Base-by-base conservation (phyloP, 768 basidiomycete genomes). In the Mrakia blollopis region DNA sequence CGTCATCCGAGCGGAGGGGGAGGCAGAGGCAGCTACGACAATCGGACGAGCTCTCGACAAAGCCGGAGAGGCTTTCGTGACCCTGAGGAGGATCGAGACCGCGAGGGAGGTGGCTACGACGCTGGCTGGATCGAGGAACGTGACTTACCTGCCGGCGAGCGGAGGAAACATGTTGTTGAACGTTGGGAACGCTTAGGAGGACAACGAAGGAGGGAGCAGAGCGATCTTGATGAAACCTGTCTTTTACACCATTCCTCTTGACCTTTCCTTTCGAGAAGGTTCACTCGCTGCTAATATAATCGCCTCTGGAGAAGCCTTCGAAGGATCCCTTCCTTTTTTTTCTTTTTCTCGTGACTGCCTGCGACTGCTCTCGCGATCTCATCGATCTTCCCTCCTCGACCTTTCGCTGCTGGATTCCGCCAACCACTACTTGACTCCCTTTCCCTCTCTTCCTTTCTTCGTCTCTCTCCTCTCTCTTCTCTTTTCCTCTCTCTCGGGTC, bases 1-100 rank as follows among this genome's bases (percentile, higher is more conserved):
- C 0, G 95, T 99, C 77, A 98, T 99, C 75, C 89, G 97, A 65
- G 97, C 97, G 0, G 96, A 99, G 84, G 97, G 97, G 73, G 96
- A 99, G 86, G 97, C 96, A 2, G 95, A 98, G 85, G 97, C 97
- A 7, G 97, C 97, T 2, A 85, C 89, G 78, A 96, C 94, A 73
- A 96, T 99, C 81, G 95, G 93, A 25, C 87, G 86, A 77, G 92
- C 97, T 32, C 85, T 99, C 82, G 91, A 92, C 81, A 92, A 90
- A 86, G 96, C 97, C 2, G 96, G 96, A 13, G 95, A 97, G 81
- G 95, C 93, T 44, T 96, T 99, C 85, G 89, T 99, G 72, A 90
- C 92, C 77, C 89, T 99, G 83, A 88, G 97, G 80, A 92, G 93
- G 85, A 99, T 99, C 81, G 97, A 99, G 85, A 94, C 97, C 72